Evolutionary conservation across 441 rosid genomes (phyloP).

Genomic region (Euphorbia neoarborescens): DNA sequence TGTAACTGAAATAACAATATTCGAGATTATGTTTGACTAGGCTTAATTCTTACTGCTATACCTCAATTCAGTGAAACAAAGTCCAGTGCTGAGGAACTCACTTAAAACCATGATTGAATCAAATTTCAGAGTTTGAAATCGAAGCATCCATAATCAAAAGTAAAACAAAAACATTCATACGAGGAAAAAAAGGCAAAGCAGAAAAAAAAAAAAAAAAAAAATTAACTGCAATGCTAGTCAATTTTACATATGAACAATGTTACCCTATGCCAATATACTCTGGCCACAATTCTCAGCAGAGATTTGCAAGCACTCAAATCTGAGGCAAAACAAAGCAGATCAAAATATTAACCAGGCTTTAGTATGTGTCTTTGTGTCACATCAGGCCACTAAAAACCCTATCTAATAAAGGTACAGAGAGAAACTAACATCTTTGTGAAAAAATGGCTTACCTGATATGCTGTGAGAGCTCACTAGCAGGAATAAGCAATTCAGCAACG

Average conservation of each 20-base stretch:
- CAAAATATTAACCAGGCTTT: background rate
- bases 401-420: background rate
- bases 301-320: background rate
- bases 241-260: background rate
- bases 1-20: background rate
- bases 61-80: background rate
- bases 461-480: slow-evolving; percentile 94
- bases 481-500: slow-evolving; percentile 90
- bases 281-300: background rate
- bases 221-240: background rate
- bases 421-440: background rate
- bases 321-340: slow-evolving; percentile 6
- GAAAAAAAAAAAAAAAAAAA: too few species aligned
- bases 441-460: slow-evolving; percentile 72
- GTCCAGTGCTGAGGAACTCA: background rate
- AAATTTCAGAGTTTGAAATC: background rate
- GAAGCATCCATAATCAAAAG: background rate
- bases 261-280: background rate
- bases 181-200: too few species aligned
- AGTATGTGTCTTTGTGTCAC: slow-evolving; percentile 1
- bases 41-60: background rate
- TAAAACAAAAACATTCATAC: background rate
- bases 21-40: background rate
- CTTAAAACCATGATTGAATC: background rate
- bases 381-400: background rate